Percentiles rank a stretch among this genome's conserved stretches.
These are phyloP conservation scores for Ophioceras dolichostomum DNA, from an alignment of 2,329 filamentous ascomycete species.

Conservation along the genomic window DNA sequence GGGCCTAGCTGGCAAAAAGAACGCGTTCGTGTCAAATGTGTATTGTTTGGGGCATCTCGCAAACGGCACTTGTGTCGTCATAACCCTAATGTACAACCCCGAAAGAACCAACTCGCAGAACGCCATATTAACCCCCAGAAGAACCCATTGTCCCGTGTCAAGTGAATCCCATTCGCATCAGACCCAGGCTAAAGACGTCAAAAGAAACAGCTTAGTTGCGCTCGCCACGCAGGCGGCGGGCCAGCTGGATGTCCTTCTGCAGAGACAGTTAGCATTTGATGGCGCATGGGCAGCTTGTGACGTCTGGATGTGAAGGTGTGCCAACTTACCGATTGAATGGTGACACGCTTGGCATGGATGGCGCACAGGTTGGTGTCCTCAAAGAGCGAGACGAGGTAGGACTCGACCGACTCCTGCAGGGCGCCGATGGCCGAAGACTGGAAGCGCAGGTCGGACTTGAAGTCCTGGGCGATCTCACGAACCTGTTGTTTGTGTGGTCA, in stretches of 20 bases:
- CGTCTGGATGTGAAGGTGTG: background rate
- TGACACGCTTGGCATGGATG: constrained; percentile 98
- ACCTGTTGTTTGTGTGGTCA: constrained; percentile 31
- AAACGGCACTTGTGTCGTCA: background rate
- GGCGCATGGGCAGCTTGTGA: background rate
- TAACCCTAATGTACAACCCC: constrained; percentile 29
- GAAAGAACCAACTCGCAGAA: constrained; percentile 25
- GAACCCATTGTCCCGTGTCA: constrained; percentile 25
- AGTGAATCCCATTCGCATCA: constrained; percentile 20
- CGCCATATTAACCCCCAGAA: constrained; percentile 24
- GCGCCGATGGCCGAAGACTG: constrained; percentile 96
- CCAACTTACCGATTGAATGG: constrained; percentile 61
- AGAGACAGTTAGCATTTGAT: constrained; percentile 29
- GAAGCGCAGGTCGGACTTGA: constrained; percentile 94
- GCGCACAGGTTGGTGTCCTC: constrained; percentile 98
- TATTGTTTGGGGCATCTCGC: background rate
- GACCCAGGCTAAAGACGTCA: constrained; percentile 8
- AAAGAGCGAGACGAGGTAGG: constrained; percentile 95
- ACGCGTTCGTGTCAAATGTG: no score
- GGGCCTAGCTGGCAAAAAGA: no score
- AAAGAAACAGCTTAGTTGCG: constrained; percentile 51
- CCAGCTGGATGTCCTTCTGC: constrained; percentile 97
- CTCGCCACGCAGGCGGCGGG: constrained; percentile 88
- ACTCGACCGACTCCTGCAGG: constrained; percentile 96
- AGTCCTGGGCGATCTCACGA: constrained; percentile 91